Conservation (phyloP, 208 protist genomes). For the Crithidia bombi region DNA sequence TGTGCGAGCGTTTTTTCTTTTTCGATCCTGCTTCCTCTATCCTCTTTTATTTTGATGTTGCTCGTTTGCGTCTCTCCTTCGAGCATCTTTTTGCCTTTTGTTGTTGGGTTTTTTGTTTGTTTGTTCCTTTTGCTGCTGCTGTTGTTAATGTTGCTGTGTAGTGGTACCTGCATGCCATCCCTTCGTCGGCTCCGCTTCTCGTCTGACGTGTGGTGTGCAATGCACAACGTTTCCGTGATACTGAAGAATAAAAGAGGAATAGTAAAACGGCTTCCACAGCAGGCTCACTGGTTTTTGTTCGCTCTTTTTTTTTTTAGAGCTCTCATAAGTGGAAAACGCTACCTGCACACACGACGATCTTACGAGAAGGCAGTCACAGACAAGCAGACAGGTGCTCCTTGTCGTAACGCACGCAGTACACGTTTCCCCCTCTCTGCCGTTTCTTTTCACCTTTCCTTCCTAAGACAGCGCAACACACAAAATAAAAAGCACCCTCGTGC, state of each 20-base stretch:
- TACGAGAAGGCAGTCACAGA: not conserved
- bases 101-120: slow-evolving; percentile 15
- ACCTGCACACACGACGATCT: not conserved
- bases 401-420: too few species aligned
- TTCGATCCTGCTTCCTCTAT: slow-evolving; percentile 11
- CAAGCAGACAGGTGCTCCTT: not conserved
- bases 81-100: slow-evolving; percentile 11
- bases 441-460: not conserved
- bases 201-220: too few species aligned
- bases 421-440: not conserved
- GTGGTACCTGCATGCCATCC: slow-evolving; percentile 8
- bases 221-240: too few species aligned
- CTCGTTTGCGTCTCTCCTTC: too few species aligned
- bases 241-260: too few species aligned
- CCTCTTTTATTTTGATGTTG: too few species aligned
- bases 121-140: slow-evolving; percentile 13
- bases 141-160: not conserved
- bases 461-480: not conserved
- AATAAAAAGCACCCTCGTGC: not conserved
- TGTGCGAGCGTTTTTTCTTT: too few species aligned
- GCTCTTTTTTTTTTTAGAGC: not conserved
- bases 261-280: too few species aligned
- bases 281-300: not conserved
- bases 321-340: not conserved
- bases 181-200: not conserved